Evolutionary conservation across 306 rosid species (phyloP).

Genomic region (Medicago ruthenica): DNA sequence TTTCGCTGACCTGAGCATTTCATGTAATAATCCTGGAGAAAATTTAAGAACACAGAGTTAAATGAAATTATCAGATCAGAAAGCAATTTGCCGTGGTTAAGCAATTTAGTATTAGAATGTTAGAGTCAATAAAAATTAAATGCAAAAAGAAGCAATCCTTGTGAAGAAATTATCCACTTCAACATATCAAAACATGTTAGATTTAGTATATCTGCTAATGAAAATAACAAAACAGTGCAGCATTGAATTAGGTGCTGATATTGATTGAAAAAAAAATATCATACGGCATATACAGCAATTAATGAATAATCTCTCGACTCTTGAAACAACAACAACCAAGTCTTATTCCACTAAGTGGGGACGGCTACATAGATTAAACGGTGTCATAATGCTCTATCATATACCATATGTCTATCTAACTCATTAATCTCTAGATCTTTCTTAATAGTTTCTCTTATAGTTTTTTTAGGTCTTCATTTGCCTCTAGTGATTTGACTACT

Average conservation of each 20-base stretch:
- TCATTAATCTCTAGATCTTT: no score
- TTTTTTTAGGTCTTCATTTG: no score
- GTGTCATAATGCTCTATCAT: no score
- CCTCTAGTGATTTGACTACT: no score
- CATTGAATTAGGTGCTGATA: constrained; percentile 1
- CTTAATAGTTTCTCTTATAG: no score
- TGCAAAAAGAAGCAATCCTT: constrained; percentile 9
- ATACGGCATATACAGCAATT: neutral
- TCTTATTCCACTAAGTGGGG: no score
- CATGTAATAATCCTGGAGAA: constrained; percentile 80
- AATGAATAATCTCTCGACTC: neutral
- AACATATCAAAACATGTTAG: constrained; percentile 24
- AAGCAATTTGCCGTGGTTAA: constrained; percentile 29
- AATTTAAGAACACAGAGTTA: constrained; percentile 32
- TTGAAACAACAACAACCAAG: neutral
- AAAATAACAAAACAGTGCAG: constrained; percentile 10
- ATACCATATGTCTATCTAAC: no score
- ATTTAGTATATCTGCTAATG: constrained; percentile 4
- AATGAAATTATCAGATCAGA: constrained; percentile 30
- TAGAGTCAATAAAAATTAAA: constrained; percentile 26
- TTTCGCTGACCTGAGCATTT: constrained; percentile 93
- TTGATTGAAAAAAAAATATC: constrained; percentile 14
- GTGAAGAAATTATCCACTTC: constrained; percentile 33
- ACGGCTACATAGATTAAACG: no score
- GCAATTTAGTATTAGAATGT: constrained; percentile 27